These are phyloP conservation scores for Penicillium fimorum DNA, from an alignment of 495 filamentous ascomycete species.

Conservation along the genomic window DNA sequence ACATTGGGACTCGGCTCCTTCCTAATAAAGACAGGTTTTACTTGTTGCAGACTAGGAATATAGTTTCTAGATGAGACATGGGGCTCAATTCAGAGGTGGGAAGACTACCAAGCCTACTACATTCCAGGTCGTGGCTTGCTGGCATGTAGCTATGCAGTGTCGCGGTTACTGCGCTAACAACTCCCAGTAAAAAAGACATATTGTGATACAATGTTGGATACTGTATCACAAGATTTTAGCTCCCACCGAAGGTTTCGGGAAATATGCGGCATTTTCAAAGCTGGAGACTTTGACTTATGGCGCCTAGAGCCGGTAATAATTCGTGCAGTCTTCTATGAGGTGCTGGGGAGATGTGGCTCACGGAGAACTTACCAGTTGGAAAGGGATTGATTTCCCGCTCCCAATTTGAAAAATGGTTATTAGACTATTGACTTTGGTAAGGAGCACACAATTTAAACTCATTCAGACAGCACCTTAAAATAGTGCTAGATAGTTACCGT, in stretches of 20 bases:
- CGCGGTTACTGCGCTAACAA: conserved; percentile 16
- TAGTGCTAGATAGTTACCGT: neutral
- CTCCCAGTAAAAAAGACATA: neutral
- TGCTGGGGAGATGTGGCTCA: neutral
- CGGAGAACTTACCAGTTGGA: neutral
- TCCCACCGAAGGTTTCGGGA: conserved; percentile 11
- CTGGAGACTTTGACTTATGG: neutral
- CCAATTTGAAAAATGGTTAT: neutral
- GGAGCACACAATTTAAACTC: neutral
- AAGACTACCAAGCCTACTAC: neutral
- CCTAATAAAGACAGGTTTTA: neutral
- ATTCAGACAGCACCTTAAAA: neutral
- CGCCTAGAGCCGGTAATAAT: neutral
- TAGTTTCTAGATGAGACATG: neutral
- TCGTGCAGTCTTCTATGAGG: neutral
- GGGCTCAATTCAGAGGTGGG: neutral
- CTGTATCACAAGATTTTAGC: conserved; percentile 17
- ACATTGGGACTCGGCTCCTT: neutral
- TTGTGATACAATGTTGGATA: neutral
- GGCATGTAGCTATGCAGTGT: conserved; percentile 18
- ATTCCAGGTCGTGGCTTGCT: conserved; percentile 13
- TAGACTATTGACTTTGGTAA: neutral
- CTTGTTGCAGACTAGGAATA: neutral
- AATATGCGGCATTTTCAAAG: conserved; percentile 4
- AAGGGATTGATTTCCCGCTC: neutral